A percentile compares a stretch with the other conserved stretches of the same genome.
Conservation (phyloP, 345 rosid genomes). For the Aethionema arabicum region DNA sequence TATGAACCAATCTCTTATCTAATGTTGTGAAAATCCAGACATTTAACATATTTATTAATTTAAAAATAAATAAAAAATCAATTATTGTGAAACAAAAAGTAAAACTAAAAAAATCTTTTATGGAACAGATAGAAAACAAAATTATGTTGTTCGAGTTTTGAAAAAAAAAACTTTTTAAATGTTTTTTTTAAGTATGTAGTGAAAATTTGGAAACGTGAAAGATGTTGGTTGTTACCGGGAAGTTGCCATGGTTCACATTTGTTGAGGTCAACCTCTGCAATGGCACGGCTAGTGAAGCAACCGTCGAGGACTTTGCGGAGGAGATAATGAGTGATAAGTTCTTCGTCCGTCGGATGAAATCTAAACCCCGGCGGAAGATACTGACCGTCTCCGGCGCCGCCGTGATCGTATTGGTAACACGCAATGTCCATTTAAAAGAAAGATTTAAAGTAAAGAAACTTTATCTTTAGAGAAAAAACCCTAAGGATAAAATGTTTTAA, state of each 20-base stretch:
- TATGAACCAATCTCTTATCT: no score
- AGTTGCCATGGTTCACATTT: slow-evolving; percentile 99
- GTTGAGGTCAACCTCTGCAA: slow-evolving; percentile 95
- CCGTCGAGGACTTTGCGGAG: slow-evolving; percentile 80
- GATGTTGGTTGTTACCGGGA: no score
- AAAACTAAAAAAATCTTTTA: no score
- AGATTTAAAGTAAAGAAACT: neutral
- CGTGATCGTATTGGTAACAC: slow-evolving; percentile 46
- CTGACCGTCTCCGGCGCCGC: slow-evolving; percentile 38
- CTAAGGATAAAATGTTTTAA: slow-evolving; percentile 27
- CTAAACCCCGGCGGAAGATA: slow-evolving; percentile 90
- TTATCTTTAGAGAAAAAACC: slow-evolving; percentile 22
- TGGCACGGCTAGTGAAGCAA: slow-evolving; percentile 70
- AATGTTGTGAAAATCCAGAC: no score
- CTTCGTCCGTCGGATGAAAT: slow-evolving; percentile 96
- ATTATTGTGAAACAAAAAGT: no score
- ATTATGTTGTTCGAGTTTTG: no score
- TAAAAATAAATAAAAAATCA: no score
- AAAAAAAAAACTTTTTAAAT: no score
- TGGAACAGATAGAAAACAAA: no score
- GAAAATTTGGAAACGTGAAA: no score
- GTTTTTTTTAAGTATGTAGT: no score
- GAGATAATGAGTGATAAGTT: slow-evolving; percentile 83
- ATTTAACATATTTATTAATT: no score
- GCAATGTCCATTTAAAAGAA: slow-evolving; percentile 47